Conservation (phyloP, 345 rosid species). For the Gossypium ekmanianum region DNA sequence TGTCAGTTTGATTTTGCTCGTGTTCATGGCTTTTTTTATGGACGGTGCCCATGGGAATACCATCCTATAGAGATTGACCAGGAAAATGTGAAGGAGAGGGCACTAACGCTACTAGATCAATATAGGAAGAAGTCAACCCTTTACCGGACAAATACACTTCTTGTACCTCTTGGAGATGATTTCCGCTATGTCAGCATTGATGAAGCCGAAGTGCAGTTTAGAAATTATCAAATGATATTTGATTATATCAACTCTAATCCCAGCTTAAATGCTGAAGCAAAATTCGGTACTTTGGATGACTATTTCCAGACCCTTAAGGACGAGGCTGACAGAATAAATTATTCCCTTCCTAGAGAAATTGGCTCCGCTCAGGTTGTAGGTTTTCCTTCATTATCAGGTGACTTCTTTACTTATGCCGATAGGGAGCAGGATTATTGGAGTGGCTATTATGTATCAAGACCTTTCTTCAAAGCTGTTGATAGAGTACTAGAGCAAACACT, state of each 20-base stretch:
- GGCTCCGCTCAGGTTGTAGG: constrained; percentile 79
- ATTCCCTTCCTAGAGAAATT: constrained; percentile 72
- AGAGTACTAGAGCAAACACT: constrained; percentile 88
- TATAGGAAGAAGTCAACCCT: constrained; percentile 88
- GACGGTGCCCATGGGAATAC: constrained; percentile 77
- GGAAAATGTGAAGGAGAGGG: constrained; percentile 90
- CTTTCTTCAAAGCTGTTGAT: constrained; percentile 97
- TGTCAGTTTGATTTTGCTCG: constrained; percentile 98
- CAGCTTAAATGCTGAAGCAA: constrained; percentile 76
- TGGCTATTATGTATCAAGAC: constrained; percentile 97
- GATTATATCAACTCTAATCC: constrained; percentile 89
- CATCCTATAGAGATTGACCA: constrained; percentile 72
- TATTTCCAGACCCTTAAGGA: constrained; percentile 74
- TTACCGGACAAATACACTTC: constrained; percentile 82
- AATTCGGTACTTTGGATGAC: constrained; percentile 90
- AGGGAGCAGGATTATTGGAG: constrained; percentile 97
- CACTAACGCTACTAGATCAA: constrained; percentile 75
- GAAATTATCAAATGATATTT: constrained; percentile 82
- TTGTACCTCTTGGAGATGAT: constrained; percentile 98
- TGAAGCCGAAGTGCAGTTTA: constrained; percentile 95
- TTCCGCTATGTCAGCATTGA: constrained; percentile 73
- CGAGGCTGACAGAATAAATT: constrained; percentile 80
- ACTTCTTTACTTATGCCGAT: constrained; percentile 95
- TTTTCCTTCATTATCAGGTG: constrained; percentile 95
- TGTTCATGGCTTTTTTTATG: constrained; percentile 52